Conservation (phyloP, 2,329 filamentous ascomycete genomes). For the Keithomyces neogunnii region DNA sequence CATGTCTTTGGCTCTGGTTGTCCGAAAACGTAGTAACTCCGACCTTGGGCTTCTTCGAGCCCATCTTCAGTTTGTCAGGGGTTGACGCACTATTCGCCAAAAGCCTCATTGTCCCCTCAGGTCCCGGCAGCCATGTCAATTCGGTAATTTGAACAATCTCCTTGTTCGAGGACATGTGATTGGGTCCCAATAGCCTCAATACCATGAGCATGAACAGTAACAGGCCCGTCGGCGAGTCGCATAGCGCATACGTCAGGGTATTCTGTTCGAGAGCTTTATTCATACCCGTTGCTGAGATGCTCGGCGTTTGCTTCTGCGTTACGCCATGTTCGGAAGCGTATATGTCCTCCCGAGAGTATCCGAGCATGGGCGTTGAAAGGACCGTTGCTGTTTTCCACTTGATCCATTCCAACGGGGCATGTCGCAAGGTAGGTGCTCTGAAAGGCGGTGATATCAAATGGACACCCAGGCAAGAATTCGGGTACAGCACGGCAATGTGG, state of each 20-base stretch:
- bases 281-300: constrained; percentile 15
- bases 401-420: constrained; percentile 38
- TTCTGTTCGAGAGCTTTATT: constrained; percentile 37
- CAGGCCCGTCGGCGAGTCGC: constrained; percentile 52
- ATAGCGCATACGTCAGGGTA: constrained; percentile 50
- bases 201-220: constrained; percentile 44
- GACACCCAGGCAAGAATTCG: constrained; percentile 45
- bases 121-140: constrained; percentile 58
- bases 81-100: constrained; percentile 36
- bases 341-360: constrained; percentile 47
- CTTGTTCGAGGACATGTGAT: constrained; percentile 33
- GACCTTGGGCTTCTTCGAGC: constrained; percentile 27
- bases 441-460: constrained; percentile 54
- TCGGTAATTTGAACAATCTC: constrained; percentile 54
- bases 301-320: constrained; percentile 9
- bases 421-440: constrained; percentile 34
- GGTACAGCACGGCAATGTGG: constrained; percentile 37
- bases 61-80: constrained; percentile 18
- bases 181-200: constrained; percentile 31
- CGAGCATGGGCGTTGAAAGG: constrained; percentile 41
- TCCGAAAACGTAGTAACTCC: constrained; percentile 38
- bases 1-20: constrained; percentile 18
- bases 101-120: constrained; percentile 50
- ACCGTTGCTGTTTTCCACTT: constrained; percentile 48
- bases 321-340: constrained; percentile 24